Percentiles rank a stretch among this genome's conserved stretches.
Evolutionary conservation across 2,329 filamentous ascomycete genomes (phyloP).

Genomic region (Lachnellula willkommii): DNA sequence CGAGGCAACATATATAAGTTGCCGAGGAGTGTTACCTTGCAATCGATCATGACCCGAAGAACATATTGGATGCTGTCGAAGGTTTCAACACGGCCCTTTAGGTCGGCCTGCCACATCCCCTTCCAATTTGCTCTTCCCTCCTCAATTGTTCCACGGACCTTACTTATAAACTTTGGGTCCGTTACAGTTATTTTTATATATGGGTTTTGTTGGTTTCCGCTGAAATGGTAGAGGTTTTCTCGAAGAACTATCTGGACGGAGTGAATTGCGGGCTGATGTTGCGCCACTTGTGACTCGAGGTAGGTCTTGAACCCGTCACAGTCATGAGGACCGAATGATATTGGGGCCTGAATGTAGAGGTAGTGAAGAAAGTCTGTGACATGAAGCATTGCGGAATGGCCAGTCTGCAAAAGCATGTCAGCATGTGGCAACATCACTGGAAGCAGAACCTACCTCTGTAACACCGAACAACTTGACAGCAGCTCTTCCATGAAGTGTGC

Average conservation of each 20-base stretch:
- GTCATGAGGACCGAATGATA: constrained; percentile 73
- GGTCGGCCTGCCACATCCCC: constrained; percentile 71
- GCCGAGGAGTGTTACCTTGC: constrained; percentile 51
- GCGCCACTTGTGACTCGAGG: constrained; percentile 72
- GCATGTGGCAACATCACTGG: neutral
- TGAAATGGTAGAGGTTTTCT: constrained; percentile 90
- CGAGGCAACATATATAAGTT: neutral
- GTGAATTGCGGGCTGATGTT: constrained; percentile 68
- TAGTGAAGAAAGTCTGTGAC: constrained; percentile 96
- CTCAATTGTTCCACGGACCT: constrained; percentile 71
- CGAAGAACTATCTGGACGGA: constrained; percentile 76
- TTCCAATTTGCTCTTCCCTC: constrained; percentile 79
- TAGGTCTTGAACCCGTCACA: constrained; percentile 73
- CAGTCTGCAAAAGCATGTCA: constrained; percentile 40
- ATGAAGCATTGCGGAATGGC: constrained; percentile 90
- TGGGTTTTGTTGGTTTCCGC: constrained; percentile 85
- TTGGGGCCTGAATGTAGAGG: constrained; percentile 83
- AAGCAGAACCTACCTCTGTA: constrained; percentile 55
- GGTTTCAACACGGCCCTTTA: constrained; percentile 70
- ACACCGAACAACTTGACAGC: constrained; percentile 93
- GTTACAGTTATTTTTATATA: constrained; percentile 92
- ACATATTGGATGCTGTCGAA: constrained; percentile 97
- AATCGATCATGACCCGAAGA: constrained; percentile 96
- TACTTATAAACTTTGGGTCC: constrained; percentile 78
- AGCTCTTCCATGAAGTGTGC: constrained; percentile 67